These are phyloP conservation scores for Corylus americana DNA, from an alignment of 306 rosid species.

Conservation along the genomic window DNA sequence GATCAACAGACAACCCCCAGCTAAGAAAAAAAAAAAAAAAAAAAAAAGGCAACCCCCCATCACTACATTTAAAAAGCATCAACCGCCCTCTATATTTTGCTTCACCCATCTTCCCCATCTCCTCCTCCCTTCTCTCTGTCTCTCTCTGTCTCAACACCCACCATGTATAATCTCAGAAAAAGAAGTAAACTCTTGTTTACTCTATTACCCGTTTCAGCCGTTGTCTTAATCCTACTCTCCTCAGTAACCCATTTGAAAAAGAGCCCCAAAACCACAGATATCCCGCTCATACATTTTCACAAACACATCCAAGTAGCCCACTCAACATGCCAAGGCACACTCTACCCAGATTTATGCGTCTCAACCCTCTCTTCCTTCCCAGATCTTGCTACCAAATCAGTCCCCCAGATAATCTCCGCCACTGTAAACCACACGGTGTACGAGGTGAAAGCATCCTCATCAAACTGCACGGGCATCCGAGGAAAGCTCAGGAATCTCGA, in stretches of 20 bases:
- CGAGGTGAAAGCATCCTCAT: conserved; percentile 51
- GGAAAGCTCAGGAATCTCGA: conserved; percentile 20
- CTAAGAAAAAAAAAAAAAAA: too few species aligned
- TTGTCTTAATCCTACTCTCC: conserved; percentile 19
- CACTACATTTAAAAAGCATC: background rate
- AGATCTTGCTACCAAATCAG: conserved; percentile 51
- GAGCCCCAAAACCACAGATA: conserved; percentile 1
- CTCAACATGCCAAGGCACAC: conserved; percentile 69
- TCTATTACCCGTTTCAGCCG: conserved; percentile 11
- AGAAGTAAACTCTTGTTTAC: conserved; percentile 29
- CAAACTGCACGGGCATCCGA: conserved; percentile 44
- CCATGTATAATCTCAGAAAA: conserved; percentile 32
- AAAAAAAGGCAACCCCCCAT: too few species aligned
- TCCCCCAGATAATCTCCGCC: conserved; percentile 49
- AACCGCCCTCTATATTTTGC: conserved; percentile 3
- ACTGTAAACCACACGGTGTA: conserved; percentile 42
- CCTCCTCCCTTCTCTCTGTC: background rate
- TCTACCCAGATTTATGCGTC: conserved; percentile 70
- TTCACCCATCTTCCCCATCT: background rate
- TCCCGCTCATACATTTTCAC: conserved; percentile 24
- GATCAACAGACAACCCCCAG: background rate
- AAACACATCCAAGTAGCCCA: conserved; percentile 52
- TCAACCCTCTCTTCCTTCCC: conserved; percentile 60
- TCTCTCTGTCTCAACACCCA: background rate
- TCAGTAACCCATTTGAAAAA: conserved; percentile 23